Conservation (phyloP, 1,284 basidiomycete genomes). For the Neotropicomus parvogracilis region DNA sequence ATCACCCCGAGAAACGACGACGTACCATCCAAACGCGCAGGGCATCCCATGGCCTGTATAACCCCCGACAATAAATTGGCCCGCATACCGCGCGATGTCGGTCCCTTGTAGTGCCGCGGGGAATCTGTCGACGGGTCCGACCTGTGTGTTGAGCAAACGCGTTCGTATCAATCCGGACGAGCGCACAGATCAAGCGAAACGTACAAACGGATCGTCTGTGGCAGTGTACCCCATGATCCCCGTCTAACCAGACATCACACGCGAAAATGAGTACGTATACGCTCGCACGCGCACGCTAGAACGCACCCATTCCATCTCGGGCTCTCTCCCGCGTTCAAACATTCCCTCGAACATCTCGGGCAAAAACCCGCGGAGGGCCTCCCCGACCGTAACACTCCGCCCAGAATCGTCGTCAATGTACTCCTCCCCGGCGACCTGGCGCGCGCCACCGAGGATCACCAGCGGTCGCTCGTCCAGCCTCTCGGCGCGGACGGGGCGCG, state of each 20-base stretch:
- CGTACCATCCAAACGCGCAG: slow-evolving; percentile 59
- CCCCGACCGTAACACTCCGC: slow-evolving; percentile 47
- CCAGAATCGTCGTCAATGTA: slow-evolving; percentile 61
- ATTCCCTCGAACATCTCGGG: slow-evolving; percentile 55
- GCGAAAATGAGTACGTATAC: neutral
- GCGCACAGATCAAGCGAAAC: slow-evolving; percentile 28
- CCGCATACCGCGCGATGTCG: slow-evolving; percentile 34
- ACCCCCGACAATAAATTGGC: slow-evolving; percentile 74
- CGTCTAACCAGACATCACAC: slow-evolving; percentile 42
- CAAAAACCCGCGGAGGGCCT: slow-evolving; percentile 53
- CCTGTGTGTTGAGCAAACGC: slow-evolving; percentile 38
- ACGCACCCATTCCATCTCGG: slow-evolving; percentile 74
- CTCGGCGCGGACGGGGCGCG: slow-evolving; percentile 56
- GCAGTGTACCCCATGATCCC: slow-evolving; percentile 81
- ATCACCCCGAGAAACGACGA: neutral
- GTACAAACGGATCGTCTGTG: slow-evolving; percentile 64
- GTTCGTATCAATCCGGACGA: neutral
- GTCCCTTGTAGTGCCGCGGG: slow-evolving; percentile 13
- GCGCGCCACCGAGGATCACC: slow-evolving; percentile 72
- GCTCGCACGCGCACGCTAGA: neutral
- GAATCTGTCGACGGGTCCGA: slow-evolving; percentile 55
- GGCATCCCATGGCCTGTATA: slow-evolving; percentile 83
- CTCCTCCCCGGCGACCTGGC: slow-evolving; percentile 50
- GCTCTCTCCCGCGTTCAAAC: slow-evolving; percentile 43
- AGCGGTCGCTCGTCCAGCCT: slow-evolving; percentile 43